Evolutionary conservation across 345 rosid species (phyloP), one percentile per base, ranked within the genome.

Genomic region (Leavenworthia alabamica): DNA sequence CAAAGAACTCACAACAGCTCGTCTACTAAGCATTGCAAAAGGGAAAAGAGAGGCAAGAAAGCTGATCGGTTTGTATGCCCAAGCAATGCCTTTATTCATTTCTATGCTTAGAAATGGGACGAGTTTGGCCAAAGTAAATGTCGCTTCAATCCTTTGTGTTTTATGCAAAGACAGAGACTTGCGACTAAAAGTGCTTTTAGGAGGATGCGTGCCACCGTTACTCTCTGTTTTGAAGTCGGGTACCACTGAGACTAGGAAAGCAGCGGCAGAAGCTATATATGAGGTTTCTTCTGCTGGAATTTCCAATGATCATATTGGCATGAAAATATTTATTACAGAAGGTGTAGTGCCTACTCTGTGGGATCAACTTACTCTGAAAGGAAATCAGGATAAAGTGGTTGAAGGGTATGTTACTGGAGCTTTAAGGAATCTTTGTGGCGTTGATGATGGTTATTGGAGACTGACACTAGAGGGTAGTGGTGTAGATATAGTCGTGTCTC

Each of bases 171-270:
- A 91, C 66, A 86, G 84, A 35, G 92, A 86, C 33, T 73, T 91
- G 62, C 81, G 92, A 57, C 58, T 88, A 33, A 83, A 85, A 81
- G 92, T 91, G 54, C 94, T 91, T 64, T 83, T 88, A 5, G 98
- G 96, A 52, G 98, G 98, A 54, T 91, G 98, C 73, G 78, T 88
- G 62, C 98, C 94, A 3, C 95, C 98, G n/a, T 64, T 91, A 56
- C 96, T 91, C 64, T 81, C 84, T 1, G 81, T 84, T 77, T 75
- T 91, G 79, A 91, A 88, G 73, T 91, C 94, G 24, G 81, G 81
- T 62, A 78, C 86, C 47, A 29, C 63, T 62, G 96, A 86, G 31
- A 85, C 86, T 14, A 78, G 85, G 77, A 88, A 82, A 73, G 89
- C 85, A 33, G 95, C 95, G 12, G 92, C 96, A 33, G 91, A 88